phyloP scores from a whole-genome alignment of 768 basidiomycete species.

The Mycena rosella region DNA sequence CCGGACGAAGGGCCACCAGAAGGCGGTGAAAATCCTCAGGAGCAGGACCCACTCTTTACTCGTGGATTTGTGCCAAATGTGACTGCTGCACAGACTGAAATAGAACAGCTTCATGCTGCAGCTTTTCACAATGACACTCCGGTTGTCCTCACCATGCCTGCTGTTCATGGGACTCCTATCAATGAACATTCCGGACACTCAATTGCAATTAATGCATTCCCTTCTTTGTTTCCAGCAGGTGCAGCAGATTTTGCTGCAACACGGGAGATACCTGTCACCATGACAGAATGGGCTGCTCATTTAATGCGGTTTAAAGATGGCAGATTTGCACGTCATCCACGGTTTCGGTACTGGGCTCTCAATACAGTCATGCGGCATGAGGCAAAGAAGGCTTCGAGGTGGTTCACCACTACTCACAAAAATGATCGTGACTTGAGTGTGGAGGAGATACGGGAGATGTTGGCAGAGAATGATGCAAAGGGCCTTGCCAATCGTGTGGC shows the following conservation, averaged over 20 bases:
- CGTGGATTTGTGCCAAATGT: constrained; percentile 31
- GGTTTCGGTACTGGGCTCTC: constrained; percentile 40
- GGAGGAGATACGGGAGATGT: constrained; percentile 36
- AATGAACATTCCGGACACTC: constrained; percentile 20
- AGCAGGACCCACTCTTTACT: constrained; percentile 16
- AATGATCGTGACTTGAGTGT: constrained; percentile 32
- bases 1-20: constrained; percentile 13
- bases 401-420: constrained; percentile 33
- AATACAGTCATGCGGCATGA: constrained; percentile 33
- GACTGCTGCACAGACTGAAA: constrained; percentile 16
- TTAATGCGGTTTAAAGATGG: constrained; percentile 36
- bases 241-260: constrained; percentile 33
- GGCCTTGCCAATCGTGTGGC: constrained; percentile 14
- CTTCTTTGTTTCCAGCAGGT: constrained; percentile 41
- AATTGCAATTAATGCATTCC: constrained; percentile 40
- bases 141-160: constrained; percentile 30
- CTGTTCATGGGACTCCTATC: constrained; percentile 29
- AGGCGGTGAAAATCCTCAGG: neutral
- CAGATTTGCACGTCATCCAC: constrained; percentile 39
- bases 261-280: constrained; percentile 22
- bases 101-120: constrained; percentile 34
- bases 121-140: constrained; percentile 18
- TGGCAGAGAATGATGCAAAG: constrained; percentile 28
- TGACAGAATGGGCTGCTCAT: constrained; percentile 39
- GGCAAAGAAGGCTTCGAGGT: constrained; percentile 22